Evolutionary conservation across 2,329 filamentous ascomycete genomes (phyloP).

Genomic region (Trichoderma breve): DNA sequence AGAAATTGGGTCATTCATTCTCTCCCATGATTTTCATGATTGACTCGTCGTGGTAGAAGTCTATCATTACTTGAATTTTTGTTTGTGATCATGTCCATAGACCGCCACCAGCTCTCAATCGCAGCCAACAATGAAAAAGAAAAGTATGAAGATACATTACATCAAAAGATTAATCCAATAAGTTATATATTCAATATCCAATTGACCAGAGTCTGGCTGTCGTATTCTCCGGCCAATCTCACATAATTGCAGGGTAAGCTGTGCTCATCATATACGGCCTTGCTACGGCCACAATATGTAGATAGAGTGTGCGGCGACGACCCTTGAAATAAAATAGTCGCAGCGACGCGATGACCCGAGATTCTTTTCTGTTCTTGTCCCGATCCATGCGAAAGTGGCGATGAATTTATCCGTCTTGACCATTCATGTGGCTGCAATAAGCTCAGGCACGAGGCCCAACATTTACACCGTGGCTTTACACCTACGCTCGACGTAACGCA

Average conservation of each 20-base stretch:
- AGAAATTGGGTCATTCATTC: not conserved
- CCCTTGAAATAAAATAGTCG: not conserved
- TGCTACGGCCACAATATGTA: not conserved
- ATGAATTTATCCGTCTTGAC: not conserved
- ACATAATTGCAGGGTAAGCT: not conserved
- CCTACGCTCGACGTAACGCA: not conserved
- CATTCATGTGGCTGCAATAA: not conserved
- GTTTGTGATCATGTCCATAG: accelerated
- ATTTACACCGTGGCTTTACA: not conserved
- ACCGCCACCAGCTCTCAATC: not conserved
- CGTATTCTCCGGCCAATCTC: not conserved
- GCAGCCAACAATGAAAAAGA: not conserved
- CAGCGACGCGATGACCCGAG: not conserved
- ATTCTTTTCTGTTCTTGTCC: not conserved
- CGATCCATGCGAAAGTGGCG: not conserved
- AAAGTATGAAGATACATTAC: not conserved
- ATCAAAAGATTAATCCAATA: not conserved
- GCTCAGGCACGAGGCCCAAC: not conserved
- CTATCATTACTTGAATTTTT: not conserved
- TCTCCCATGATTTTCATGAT: not conserved
- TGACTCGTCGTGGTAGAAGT: accelerated
- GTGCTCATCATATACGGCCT: not conserved
- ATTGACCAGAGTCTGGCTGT: not conserved
- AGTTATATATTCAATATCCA: not conserved
- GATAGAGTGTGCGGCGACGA: not conserved